Evolutionary conservation across 192 early-diverging fungal genomes (phyloP), one percentile per base, ranked within the genome.

Genomic region (Bifiguratus adelaidae): DNA sequence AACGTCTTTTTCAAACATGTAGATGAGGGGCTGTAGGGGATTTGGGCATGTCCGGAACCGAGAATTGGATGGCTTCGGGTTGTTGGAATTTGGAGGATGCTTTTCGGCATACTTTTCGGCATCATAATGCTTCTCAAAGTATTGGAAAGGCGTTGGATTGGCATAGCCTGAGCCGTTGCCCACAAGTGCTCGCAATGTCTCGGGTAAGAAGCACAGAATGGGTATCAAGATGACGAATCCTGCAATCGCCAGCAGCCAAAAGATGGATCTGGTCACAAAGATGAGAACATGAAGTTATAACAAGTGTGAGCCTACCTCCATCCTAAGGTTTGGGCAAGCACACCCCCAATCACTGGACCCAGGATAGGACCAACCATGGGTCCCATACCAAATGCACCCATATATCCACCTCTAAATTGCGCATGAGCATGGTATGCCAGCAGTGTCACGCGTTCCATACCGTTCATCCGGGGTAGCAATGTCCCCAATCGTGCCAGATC

Each of bases 181-280:
- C 4, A 73, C 68, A 7, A 60, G 38, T 2, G 56, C 42, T 15
- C 71, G 56, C 27, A 67, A 46, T 0, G 71, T 69, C 29, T 73
- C 71, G 0, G 71, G 71, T 8, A 73, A 37, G 41, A 70, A 43
- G 47, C 68, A 61, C 1, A 63, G 22, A 6, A 66, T 51, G 18
- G 56, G 11, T 20, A 56, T 46, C 34, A 54, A 53, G 5, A 53
- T 29, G 2, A 28, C 1, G 8, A 28, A 35, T 13, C 41, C 58
- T 8, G 60, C 2, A 13, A 64, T 53, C n/a, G 53, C 20, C 11
- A 69, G 30, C 30, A 65, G 36, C 67, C 67, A 64, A 48, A 65
- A 69, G 13, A 56, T 69, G 47, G 49, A 67, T 29, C 64, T 56
- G 29, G 15, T 20, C 29, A 52, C 9, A 27, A 44, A 5, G 15